Base-by-base conservation (phyloP, 75 land plant species). In the Cryptomeria japonica region DNA sequence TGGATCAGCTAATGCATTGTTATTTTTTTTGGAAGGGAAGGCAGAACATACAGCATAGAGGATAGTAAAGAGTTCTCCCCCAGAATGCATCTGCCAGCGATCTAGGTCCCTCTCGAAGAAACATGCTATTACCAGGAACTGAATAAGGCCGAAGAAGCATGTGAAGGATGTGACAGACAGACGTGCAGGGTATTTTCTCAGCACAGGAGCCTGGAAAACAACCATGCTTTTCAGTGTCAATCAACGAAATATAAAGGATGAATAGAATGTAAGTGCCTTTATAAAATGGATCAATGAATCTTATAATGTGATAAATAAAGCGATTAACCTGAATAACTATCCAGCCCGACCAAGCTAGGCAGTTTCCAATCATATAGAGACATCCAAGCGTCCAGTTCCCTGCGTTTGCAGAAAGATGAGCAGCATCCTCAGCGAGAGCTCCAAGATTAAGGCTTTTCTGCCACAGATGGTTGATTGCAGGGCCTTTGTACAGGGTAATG, bases 401-500 rank as follows among this genome's bases (percentile, higher is more conserved):
- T 41, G 90, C 89, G 75, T 28, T 87, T 2, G 90, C 92, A 73
- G 91, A 51, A 11, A 90, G 10, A 61, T 42, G 47, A 34, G 44
- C 32, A 18, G 34, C 87, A 12, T 18, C 56, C 4, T 47, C 56
- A n/a, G 3, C 3, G 46, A 44, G 46, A 44, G 46, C 3, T 44
- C 5, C 46, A 47, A 47, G n/a, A n/a, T n/a, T 51, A 44, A 42
- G 56, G 72, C 72, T 28, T 72, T 3, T 2, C 39, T 47, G 38
- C 85, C 85, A 84, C 22, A 84, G 39, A 0, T 84, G 38, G 47
- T 42, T 51, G 31, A 84, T 51, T 12, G 85, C 49, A 53, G 96
- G 95, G 19, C 99, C 99, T 78, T 96, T 96, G 94, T 96, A 97
- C 13, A 96, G 82, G 5, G 98, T 93, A 84, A 97, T 97, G 18